Evolutionary conservation across 805 yeast genomes (phyloP).

Genomic region (Saturnispora galanensis): DNA sequence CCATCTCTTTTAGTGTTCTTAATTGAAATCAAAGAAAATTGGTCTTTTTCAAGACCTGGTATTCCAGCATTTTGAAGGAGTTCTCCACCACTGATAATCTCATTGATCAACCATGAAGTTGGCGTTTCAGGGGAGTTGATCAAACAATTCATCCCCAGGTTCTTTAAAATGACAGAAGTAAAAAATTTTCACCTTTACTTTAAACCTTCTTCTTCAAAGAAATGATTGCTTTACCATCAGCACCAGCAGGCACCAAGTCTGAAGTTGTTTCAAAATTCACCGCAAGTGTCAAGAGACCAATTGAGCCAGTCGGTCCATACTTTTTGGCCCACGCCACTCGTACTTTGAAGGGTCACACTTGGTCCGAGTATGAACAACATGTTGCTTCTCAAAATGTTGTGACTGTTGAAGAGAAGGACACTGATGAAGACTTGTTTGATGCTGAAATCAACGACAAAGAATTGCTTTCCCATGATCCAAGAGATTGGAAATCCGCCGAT

Average conservation of each 20-base stretch:
- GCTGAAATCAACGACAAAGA: conserved; percentile 62
- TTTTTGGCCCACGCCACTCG: conserved; percentile 96
- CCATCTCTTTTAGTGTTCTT: no score
- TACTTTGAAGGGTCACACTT: conserved; percentile 91
- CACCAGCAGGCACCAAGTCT: conserved; percentile 34
- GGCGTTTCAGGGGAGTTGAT: no score
- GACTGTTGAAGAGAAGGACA: conserved; percentile 50
- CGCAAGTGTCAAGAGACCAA: conserved; percentile 62
- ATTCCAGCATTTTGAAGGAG: no score
- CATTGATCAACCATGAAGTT: no score
- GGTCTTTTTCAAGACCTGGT: no score
- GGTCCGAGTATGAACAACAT: conserved; percentile 93
- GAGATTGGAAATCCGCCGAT: conserved; percentile 97
- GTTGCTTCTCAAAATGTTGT: conserved; percentile 85
- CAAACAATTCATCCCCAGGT: no score
- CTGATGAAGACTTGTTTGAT: conserved; percentile 49
- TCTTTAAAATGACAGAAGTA: no score
- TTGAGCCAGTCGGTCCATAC: conserved; percentile 95
- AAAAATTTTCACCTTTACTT: no score
- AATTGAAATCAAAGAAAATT: no score
- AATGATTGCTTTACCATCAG: no score
- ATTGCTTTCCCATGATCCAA: conserved; percentile 81
- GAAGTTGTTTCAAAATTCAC: conserved; percentile 40
- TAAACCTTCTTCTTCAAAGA: no score
- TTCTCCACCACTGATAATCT: no score